These are phyloP conservation scores for Colletotrichum plurivorum DNA, from an alignment of 2,329 filamentous ascomycete species.

Conservation along the genomic window DNA sequence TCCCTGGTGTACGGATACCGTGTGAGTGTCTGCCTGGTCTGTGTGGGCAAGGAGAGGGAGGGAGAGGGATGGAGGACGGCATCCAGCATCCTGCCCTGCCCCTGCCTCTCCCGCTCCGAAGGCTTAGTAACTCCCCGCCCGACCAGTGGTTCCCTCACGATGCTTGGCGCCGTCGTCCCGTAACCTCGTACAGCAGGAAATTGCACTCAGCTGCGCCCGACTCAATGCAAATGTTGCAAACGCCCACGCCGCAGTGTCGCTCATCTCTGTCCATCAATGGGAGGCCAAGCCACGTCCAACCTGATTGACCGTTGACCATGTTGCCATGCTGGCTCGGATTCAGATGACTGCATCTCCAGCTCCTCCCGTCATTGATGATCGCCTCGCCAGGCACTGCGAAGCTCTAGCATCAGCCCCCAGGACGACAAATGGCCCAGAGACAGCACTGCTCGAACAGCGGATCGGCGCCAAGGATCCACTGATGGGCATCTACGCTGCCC, in stretches of 20 bases:
- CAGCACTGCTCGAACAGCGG: slow-evolving; percentile 21
- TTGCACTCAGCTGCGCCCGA: slow-evolving; percentile 32
- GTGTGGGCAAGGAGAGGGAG: no score
- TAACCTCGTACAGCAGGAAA: slow-evolving; percentile 33
- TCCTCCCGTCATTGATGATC: slow-evolving; percentile 9
- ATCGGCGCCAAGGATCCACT: slow-evolving; percentile 36
- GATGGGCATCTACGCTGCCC: slow-evolving; percentile 8
- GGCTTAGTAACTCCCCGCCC: slow-evolving; percentile 22
- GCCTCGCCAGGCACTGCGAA: background rate
- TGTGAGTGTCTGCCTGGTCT: background rate
- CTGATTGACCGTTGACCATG: background rate
- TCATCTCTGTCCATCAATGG: background rate
- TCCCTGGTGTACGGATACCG: background rate
- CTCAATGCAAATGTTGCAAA: slow-evolving; percentile 11
- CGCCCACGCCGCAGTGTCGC: background rate
- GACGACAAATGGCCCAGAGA: slow-evolving; percentile 18
- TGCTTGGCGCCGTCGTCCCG: slow-evolving; percentile 32
- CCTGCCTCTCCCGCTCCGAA: slow-evolving; percentile 7
- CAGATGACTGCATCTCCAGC: slow-evolving; percentile 4
- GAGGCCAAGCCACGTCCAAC: slow-evolving; percentile 2
- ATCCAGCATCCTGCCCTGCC: no score
- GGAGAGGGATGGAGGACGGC: no score
- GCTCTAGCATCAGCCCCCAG: background rate
- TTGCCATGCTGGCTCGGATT: background rate
- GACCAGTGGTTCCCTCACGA: slow-evolving; percentile 14